Evolutionary conservation across 1,139 yeast genomes (phyloP).

Genomic region (Hyphopichia buzzinii): DNA sequence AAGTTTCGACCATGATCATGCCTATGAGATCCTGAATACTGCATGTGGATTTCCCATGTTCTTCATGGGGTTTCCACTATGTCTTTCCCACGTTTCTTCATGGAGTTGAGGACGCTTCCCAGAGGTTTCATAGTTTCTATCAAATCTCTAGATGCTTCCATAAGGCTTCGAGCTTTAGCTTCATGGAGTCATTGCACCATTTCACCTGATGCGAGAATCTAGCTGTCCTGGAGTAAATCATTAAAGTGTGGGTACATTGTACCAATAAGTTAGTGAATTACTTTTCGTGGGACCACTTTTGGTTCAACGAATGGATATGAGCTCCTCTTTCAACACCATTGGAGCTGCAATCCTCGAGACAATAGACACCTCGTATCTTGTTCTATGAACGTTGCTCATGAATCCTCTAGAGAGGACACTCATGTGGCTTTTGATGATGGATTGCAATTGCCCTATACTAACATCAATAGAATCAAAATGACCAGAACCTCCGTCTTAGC

Average conservation of each 20-base stretch:
- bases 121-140: too few relatives aligned
- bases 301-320: slow-evolving; percentile 9
- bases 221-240: slow-evolving; percentile 14
- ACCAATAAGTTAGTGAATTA: slow-evolving; percentile 1
- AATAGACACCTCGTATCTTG: slow-evolving; percentile 23
- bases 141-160: too few relatives aligned
- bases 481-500: slow-evolving; percentile 99
- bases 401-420: slow-evolving; percentile 37
- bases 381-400: slow-evolving; percentile 25
- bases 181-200: not conserved
- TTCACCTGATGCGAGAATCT: slow-evolving; percentile 14
- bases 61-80: too few relatives aligned
- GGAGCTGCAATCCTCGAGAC: slow-evolving; percentile 22
- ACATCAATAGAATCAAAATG: slow-evolving; percentile 48
- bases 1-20: too few relatives aligned
- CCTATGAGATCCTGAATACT: too few relatives aligned
- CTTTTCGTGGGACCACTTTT: slow-evolving; percentile 1
- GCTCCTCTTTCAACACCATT: slow-evolving; percentile 16
- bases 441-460: slow-evolving; percentile 8
- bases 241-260: slow-evolving; percentile 7
- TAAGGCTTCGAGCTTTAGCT: too few relatives aligned
- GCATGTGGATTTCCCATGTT: too few relatives aligned
- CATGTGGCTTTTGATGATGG: slow-evolving; percentile 27
- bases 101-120: too few relatives aligned
- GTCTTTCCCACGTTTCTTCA: too few relatives aligned